Evolutionary conservation across 805 yeast species (phyloP), one percentile per base, ranked within the genome.

Genomic region (Kregervanrija pseudodelftensis): DNA sequence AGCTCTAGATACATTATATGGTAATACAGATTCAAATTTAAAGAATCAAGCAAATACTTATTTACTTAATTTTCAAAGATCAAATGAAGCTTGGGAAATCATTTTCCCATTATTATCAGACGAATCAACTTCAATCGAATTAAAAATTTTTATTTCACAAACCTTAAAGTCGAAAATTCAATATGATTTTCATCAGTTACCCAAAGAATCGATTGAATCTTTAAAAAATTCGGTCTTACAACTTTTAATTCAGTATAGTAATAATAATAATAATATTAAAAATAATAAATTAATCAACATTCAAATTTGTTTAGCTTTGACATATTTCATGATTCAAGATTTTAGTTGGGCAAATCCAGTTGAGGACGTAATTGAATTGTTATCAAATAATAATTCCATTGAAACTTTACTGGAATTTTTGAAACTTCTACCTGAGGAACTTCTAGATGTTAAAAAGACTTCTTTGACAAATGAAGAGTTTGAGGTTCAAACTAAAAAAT

Each of bases 361-460:
- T 4, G 70, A 67, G 17, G 96, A 89, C 51, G 74, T 88, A 45
- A 76, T 85, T 12, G 49, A 70, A 4, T 59, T 65, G 14, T 63
- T 84, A 34, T 69, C 76, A 13, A 50, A 64, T 42, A 64, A 67
- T 42, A 67, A 60, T 42, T 59, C 67, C 40, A 59, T 74, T 54
- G 59, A 67, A 4, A 66, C 77, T 40, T 61, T 91, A 37, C 68
- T 95, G 45, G 95, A 86, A 58, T 89, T 91, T 56, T 73, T 93
- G 50, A 82, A 80, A 59, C 82, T 93, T 42, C 67, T 93, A 45
- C 99, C 99, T 1, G 98, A 93, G 61, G 99, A 93, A 64, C 73
- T 89, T 37, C 65, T 81, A 37, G 95, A 85, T 54, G 79, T 81
- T 41, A 85, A 82, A 52, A 80, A 80, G 47, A 78, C 93, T 1